Conservation (phyloP, 1,284 basidiomycete genomes). For the Boletus sp. region DNA sequence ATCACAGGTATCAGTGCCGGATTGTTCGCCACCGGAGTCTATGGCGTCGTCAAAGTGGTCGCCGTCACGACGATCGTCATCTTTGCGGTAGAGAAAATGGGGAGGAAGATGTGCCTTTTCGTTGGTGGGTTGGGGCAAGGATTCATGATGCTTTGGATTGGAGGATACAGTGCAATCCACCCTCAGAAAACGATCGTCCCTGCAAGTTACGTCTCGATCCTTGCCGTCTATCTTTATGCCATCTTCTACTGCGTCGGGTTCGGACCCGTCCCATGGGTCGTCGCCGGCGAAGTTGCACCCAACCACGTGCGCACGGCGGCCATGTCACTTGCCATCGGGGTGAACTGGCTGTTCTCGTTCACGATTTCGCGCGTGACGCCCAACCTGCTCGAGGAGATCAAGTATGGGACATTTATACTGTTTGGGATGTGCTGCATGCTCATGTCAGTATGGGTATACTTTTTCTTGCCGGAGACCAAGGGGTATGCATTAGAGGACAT, state of each 20-base stretch:
- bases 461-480: slow-evolving; percentile 44
- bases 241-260: slow-evolving; percentile 44
- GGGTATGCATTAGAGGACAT: slow-evolving; percentile 48
- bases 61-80: slow-evolving; percentile 38
- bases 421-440: slow-evolving; percentile 46
- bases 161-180: slow-evolving; percentile 42
- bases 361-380: slow-evolving; percentile 49
- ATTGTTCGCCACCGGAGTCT: slow-evolving; percentile 59
- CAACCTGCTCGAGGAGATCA: slow-evolving; percentile 46
- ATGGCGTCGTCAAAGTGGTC: slow-evolving; percentile 56
- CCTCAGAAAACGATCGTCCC: slow-evolving; percentile 34
- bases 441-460: slow-evolving; percentile 45
- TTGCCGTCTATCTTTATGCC: slow-evolving; percentile 48
- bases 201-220: slow-evolving; percentile 46
- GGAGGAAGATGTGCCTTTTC: slow-evolving; percentile 45
- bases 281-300: slow-evolving; percentile 47
- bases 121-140: slow-evolving; percentile 44
- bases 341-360: slow-evolving; percentile 49
- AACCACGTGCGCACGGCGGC: slow-evolving; percentile 45
- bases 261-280: slow-evolving; percentile 41
- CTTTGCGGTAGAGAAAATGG: slow-evolving; percentile 43
- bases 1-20: slow-evolving; percentile 47
- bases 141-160: slow-evolving; percentile 49
- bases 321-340: slow-evolving; percentile 41
- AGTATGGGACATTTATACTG: slow-evolving; percentile 49